Evolutionary conservation across 768 basidiomycete species (phyloP).

Genomic region (Phaeotremella fagi): DNA sequence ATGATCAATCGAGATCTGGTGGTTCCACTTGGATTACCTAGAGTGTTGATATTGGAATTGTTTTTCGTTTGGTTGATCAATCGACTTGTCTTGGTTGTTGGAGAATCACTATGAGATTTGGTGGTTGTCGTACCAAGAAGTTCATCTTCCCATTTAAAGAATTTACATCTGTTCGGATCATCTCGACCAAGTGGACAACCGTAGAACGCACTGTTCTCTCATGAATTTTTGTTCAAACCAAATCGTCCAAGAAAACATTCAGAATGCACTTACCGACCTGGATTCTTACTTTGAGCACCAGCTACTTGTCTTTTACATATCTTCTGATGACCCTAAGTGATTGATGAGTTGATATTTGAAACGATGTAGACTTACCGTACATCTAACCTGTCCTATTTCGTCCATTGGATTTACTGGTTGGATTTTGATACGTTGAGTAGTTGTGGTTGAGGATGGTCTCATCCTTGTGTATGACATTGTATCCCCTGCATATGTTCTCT

Average conservation of each 20-base stretch:
- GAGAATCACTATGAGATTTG: constrained; percentile 2
- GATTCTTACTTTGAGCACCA: constrained; percentile 34
- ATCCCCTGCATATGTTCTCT: not conserved
- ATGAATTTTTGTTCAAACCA: too few relatives aligned
- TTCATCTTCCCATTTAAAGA: constrained; percentile 43
- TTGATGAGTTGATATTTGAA: not conserved
- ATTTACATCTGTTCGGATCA: constrained; percentile 35
- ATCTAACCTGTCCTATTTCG: constrained; percentile 16
- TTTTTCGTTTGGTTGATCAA: constrained; percentile 1
- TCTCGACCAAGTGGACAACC: constrained; percentile 26
- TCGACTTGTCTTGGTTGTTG: not conserved
- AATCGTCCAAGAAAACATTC: too few relatives aligned
- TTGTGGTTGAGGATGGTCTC: not conserved
- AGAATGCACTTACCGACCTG: constrained; percentile 28
- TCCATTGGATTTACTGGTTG: constrained; percentile 12
- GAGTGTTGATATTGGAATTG: not conserved
- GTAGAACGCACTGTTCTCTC: constrained; percentile 36
- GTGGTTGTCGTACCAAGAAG: not conserved
- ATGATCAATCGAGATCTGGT: too few relatives aligned
- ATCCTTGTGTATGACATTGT: not conserved
- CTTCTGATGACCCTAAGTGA: constrained; percentile 10
- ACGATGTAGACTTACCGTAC: constrained; percentile 9
- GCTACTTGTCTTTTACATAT: constrained; percentile 18
- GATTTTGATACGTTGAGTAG: constrained; percentile 14
- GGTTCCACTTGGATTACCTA: not conserved